Evolutionary conservation across 768 basidiomycete genomes (phyloP).

Genomic region (Lentinula sp.): DNA sequence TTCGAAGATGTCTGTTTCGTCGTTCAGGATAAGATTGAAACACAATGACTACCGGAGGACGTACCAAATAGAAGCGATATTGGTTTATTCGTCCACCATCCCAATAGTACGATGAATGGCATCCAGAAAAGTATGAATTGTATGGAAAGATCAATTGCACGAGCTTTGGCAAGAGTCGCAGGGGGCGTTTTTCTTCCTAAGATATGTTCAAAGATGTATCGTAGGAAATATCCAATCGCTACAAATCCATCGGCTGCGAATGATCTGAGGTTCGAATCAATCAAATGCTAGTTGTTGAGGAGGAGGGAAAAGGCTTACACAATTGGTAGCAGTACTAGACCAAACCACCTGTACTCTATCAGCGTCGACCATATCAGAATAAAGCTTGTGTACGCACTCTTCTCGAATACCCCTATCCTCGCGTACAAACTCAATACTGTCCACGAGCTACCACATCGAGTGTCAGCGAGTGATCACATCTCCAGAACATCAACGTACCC

Average conservation of each 20-base stretch:
- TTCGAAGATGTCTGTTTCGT: constrained; percentile 57
- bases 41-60: constrained; percentile 8
- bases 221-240: constrained; percentile 51
- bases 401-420: constrained; percentile 33
- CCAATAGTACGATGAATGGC: constrained; percentile 62
- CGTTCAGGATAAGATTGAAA: not conserved
- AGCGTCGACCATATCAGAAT: not conserved
- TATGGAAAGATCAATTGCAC: constrained; percentile 72
- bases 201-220: constrained; percentile 32
- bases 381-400: constrained; percentile 35
- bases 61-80: constrained; percentile 64
- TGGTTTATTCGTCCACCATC: constrained; percentile 61
- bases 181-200: constrained; percentile 38
- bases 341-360: constrained; percentile 52
- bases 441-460: constrained; percentile 42
- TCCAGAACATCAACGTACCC: constrained; percentile 31
- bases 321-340: constrained; percentile 63
- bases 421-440: constrained; percentile 53
- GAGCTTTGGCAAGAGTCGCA: constrained; percentile 54
- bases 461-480: not conserved
- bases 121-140: constrained; percentile 80
- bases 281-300: not conserved
- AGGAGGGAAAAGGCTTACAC: constrained; percentile 19
- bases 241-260: constrained; percentile 68
- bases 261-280: constrained; percentile 22